phyloP scores from a whole-genome alignment of 2,329 filamentous ascomycete species.

The Stagonosporopsis rhizophila region DNA sequence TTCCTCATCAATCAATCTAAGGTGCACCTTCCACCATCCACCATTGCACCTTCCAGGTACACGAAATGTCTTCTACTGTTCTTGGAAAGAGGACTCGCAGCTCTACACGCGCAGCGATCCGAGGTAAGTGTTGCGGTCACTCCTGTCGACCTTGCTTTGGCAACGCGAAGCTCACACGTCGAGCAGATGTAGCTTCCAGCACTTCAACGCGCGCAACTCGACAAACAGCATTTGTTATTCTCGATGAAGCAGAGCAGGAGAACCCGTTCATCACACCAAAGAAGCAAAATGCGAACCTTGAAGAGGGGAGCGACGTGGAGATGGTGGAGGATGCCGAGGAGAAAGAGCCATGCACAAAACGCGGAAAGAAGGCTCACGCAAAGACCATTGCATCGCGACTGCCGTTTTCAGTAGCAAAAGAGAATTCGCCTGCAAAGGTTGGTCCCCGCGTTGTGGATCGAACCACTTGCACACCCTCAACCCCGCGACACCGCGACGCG shows the following conservation, averaged over 20 bases:
- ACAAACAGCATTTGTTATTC: constrained; percentile 53
- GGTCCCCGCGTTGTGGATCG: constrained; percentile 59
- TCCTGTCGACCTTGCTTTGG: constrained; percentile 12
- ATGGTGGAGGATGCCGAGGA: constrained; percentile 41
- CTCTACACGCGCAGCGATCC: constrained; percentile 31
- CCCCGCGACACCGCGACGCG: constrained; percentile 80
- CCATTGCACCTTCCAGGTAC: constrained; percentile 28
- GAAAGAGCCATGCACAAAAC: constrained; percentile 46
- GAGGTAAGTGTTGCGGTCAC: constrained; percentile 33
- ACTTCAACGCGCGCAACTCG: constrained; percentile 51
- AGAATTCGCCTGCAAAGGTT: constrained; percentile 56
- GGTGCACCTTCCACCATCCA: constrained; percentile 31
- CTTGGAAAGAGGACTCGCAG: constrained; percentile 51
- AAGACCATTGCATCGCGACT: constrained; percentile 56
- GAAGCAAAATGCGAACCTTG: constrained; percentile 46
- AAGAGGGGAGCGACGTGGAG: constrained; percentile 56
- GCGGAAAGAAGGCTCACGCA: constrained; percentile 42
- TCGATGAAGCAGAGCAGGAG: constrained; percentile 72
- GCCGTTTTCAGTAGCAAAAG: constrained; percentile 55
- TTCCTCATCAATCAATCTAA: constrained; percentile 24
- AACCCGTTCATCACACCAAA: constrained; percentile 61
- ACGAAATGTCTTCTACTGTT: constrained; percentile 43
- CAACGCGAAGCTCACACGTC: constrained; percentile 35
- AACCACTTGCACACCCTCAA: constrained; percentile 64
- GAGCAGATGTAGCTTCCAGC: constrained; percentile 32